Percentiles rank a stretch among this genome's conserved stretches.
phyloP scores from a whole-genome alignment of 1,139 yeast species.

The Eremothecium gossypii region DNA sequence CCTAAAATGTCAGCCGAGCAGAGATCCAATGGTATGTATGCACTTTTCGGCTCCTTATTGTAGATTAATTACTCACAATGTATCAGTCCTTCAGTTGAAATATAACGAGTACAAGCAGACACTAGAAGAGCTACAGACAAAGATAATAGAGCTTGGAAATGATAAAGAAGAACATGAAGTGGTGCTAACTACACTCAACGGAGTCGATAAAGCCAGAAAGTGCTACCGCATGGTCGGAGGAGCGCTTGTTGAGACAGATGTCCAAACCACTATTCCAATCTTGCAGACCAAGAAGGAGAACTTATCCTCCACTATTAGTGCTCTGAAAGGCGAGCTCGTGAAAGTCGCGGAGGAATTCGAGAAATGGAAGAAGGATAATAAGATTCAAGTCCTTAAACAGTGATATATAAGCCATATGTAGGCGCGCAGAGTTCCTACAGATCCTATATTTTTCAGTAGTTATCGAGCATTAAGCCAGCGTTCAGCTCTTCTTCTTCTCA shows the following conservation, averaged over 20 bases:
- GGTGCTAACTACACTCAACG: constrained; percentile 47
- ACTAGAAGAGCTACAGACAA: constrained; percentile 47
- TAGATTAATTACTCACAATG: constrained; percentile 8
- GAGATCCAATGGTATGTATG: constrained; percentile 11
- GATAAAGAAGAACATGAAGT: constrained; percentile 45
- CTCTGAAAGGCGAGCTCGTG: constrained; percentile 39
- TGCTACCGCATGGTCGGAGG: constrained; percentile 95
- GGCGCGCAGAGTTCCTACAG: no score
- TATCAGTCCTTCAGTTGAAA: constrained; percentile 41
- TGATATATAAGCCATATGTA: constrained; percentile 7
- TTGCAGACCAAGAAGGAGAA: constrained; percentile 49
- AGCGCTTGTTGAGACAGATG: constrained; percentile 75
- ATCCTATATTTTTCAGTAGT: background rate
- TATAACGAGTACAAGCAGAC: constrained; percentile 56
- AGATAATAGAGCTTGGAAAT: constrained; percentile 42
- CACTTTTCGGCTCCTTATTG: background rate
- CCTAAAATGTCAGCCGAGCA: constrained; percentile 6
- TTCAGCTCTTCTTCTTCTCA: constrained; percentile 20
- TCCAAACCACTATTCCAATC: constrained; percentile 64
- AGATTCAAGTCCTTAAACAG: constrained; percentile 51
- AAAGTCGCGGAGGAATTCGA: constrained; percentile 45
- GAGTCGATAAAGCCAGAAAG: constrained; percentile 46
- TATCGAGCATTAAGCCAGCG: background rate
- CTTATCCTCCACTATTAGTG: constrained; percentile 36
- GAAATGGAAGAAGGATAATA: constrained; percentile 56